Evolutionary conservation across 768 basidiomycete genomes (phyloP).

Genomic region (Suillus luteus): DNA sequence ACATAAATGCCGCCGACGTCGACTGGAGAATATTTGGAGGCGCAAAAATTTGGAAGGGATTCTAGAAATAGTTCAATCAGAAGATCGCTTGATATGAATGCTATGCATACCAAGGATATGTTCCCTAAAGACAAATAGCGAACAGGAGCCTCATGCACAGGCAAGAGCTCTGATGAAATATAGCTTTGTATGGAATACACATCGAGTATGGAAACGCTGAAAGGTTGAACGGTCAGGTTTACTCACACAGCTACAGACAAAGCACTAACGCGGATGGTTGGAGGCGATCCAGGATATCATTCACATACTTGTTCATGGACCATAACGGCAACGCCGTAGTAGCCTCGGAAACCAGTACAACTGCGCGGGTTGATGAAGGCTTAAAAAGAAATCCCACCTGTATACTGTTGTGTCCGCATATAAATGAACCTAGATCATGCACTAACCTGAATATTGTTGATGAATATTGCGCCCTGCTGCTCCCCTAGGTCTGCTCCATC

Average conservation of each 20-base stretch:
- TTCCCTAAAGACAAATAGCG: constrained; percentile 48
- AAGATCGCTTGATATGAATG: background rate
- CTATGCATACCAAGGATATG: constrained; percentile 11
- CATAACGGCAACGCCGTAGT: constrained; percentile 48
- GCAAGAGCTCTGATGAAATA: constrained; percentile 36
- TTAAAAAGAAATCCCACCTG: constrained; percentile 55
- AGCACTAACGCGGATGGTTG: constrained; percentile 47
- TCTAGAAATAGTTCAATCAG: constrained; percentile 28
- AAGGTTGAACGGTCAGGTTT: background rate
- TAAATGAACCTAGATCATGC: background rate
- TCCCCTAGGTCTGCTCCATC: constrained; percentile 53
- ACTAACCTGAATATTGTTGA: constrained; percentile 49
- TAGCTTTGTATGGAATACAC: constrained; percentile 53
- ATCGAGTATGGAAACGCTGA: constrained; percentile 54
- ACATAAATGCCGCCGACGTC: constrained; percentile 55
- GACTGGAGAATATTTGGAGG: constrained; percentile 61
- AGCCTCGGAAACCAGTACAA: constrained; percentile 55
- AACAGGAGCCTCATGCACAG: constrained; percentile 48
- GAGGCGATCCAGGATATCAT: constrained; percentile 42
- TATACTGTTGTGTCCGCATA: background rate
- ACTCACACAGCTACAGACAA: background rate
- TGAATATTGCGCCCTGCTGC: constrained; percentile 46
- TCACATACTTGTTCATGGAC: constrained; percentile 52
- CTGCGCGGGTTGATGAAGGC: constrained; percentile 49
- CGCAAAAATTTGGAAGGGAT: constrained; percentile 40